Evolutionary conservation across 2,329 filamentous ascomycete species (phyloP), one percentile per base, ranked within the genome.

Genomic region (Polychaeton citri): DNA sequence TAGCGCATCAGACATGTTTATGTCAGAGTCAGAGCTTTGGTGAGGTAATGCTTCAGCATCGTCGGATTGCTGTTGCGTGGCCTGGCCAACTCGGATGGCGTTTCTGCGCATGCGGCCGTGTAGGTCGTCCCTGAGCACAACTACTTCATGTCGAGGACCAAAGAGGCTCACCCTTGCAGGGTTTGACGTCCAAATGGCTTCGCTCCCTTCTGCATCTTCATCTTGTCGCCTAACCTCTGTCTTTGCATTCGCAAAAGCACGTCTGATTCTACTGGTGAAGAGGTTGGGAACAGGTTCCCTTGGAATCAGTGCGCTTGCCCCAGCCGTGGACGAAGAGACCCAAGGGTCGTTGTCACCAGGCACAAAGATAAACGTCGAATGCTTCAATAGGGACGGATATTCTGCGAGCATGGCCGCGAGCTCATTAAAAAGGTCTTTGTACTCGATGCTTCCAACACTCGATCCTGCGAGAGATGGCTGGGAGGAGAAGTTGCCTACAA

Each of bases 301-400:
- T 0, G 84, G 84, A 8, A 88, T 53, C 0, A 79, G 73, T 1
- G 74, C 72, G 0, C 80, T 75, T 1, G 81, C 79, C 3, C 84
- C 84, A 2, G 77, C 79, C 1, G 75, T 76, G 55, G 93, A 94
- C 2, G 86, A 73, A 1, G 85, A 93, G 4, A 80, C 75, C 90
- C 90, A 98, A n/a, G 84, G 87, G 56, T 98, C 90, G 55, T 95
- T 93, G 60, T 96, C 88, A 19, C 90, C 90, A 0, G 90, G 90
- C 0, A 96, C 81, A 53, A 98, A 94, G 20, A 94, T 68, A 55
- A 96, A 94, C 0, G 82, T 88, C 4, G 82, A 79, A 18, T 73
- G 72, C 38, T 80, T 79, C 30, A 96, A 71, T 10, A 98, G 70
- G 1, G 72, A 69, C 3, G 85, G 84, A 52, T 85, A 96, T 46